Percentiles rank a stretch among this genome's conserved stretches.
Conservation (phyloP, 2,329 filamentous ascomycete genomes). For the Stagonosporopsis vannaccii region DNA sequence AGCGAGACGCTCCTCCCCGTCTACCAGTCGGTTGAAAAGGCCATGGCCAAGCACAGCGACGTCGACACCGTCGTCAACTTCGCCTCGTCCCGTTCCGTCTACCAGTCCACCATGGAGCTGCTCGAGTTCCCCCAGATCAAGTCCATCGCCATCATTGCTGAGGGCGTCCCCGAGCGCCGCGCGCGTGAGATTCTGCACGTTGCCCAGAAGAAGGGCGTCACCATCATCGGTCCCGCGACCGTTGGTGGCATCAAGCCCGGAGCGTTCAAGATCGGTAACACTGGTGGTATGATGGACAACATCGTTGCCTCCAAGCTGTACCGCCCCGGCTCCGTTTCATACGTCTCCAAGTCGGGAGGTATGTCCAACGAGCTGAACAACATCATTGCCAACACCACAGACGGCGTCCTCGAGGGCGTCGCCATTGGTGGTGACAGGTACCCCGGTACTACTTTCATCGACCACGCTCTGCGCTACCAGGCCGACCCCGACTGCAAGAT, state of each 20-base stretch:
- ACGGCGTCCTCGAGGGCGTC: conserved; percentile 98
- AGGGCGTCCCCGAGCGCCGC: conserved; percentile 97
- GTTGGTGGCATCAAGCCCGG: conserved; percentile 99
- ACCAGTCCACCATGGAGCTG: conserved; percentile 97
- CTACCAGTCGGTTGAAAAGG: conserved; percentile 93
- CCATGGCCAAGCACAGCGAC: conserved; percentile 93
- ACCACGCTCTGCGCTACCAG: conserved; percentile 96
- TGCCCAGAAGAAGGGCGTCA: conserved; percentile 97
- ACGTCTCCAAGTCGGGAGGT: conserved; percentile 99
- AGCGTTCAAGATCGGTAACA: conserved; percentile 99
- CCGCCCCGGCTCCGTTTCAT: conserved; percentile 97
- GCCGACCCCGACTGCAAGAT: conserved; percentile 98
- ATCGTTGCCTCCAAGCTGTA: conserved; percentile 99
- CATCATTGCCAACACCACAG: conserved; percentile 94
- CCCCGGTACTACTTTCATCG: conserved; percentile 98
- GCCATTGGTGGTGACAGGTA: conserved; percentile 99
- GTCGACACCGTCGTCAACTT: conserved; percentile 99
- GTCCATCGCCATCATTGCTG: conserved; percentile 98
- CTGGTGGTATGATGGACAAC: conserved; percentile 99
- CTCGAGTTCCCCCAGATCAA: conserved; percentile 98
- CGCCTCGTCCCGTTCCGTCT: conserved; percentile 97
- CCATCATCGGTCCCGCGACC: conserved; percentile 97
- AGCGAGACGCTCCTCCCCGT: conserved; percentile 98
- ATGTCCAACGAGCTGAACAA: conserved; percentile 99
- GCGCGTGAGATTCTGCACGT: conserved; percentile 97